Evolutionary conservation across 108 stramenopile species (phyloP).

Genomic region (Aurantiochytrium sp.): DNA sequence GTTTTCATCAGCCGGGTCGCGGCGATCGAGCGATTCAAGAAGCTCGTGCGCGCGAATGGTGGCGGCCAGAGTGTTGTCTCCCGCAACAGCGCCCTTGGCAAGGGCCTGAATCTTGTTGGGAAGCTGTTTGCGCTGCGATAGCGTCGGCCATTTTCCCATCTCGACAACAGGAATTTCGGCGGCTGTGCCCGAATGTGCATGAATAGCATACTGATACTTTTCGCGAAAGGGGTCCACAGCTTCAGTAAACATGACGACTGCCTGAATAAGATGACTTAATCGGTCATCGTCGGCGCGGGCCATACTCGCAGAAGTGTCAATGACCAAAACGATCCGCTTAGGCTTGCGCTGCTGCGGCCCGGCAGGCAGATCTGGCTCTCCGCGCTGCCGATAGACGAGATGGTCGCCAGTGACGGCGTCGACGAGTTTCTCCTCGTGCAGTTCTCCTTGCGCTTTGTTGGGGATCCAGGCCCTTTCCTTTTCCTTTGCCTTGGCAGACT

Average conservation of each 20-base stretch:
- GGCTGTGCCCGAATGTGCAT: not conserved
- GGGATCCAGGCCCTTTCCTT: constrained; percentile 68
- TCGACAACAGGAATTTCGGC: constrained; percentile 9
- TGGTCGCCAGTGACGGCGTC: constrained; percentile 75
- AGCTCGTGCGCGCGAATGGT: constrained; percentile 52
- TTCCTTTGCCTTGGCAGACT: constrained; percentile 36
- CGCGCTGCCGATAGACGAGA: constrained; percentile 72
- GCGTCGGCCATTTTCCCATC: constrained; percentile 39
- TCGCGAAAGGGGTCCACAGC: not conserved
- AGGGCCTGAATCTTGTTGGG: constrained; percentile 71
- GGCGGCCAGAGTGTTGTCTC: constrained; percentile 74
- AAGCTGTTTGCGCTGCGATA: constrained; percentile 54
- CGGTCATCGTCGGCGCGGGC: constrained; percentile 72
- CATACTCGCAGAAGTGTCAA: constrained; percentile 72
- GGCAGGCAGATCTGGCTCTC: constrained; percentile 30
- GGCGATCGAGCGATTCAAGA: constrained; percentile 25
- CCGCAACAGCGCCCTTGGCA: constrained; percentile 66
- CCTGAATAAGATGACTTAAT: constrained; percentile 64
- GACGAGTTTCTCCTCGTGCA: constrained; percentile 72
- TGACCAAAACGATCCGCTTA: constrained; percentile 50
- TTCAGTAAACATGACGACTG: constrained; percentile 74
- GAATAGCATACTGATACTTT: not conserved
- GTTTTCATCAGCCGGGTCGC: not conserved
- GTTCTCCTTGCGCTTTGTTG: constrained; percentile 66
- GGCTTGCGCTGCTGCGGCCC: constrained; percentile 29